Evolutionary conservation across 2,329 filamentous ascomycete species (phyloP).

Genomic region (Epichloe uncinata): DNA sequence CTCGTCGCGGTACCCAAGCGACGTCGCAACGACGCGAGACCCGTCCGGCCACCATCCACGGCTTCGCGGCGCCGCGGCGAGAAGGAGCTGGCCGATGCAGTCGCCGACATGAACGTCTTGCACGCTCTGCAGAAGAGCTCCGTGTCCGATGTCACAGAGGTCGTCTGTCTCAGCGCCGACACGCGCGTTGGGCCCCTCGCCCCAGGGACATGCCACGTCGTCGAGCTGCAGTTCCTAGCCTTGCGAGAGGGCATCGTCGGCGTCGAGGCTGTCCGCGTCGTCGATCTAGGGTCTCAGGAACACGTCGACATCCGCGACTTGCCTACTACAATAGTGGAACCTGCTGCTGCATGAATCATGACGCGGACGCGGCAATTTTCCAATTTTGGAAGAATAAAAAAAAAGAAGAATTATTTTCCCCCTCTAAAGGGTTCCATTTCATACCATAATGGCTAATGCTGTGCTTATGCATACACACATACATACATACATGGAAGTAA

Average conservation of each 20-base stretch:
- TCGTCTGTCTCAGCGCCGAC: conserved; percentile 65
- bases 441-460: not conserved
- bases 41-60: conserved; percentile 40
- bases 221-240: conserved; percentile 59
- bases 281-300: conserved; percentile 62
- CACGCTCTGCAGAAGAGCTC: conserved; percentile 58
- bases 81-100: conserved; percentile 45
- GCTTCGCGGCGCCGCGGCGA: conserved; percentile 21
- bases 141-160: conserved; percentile 47
- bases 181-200: conserved; percentile 59
- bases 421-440: no score
- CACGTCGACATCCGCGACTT: conserved; percentile 65
- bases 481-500: not conserved
- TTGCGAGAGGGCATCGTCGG: conserved; percentile 51
- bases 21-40: conserved; percentile 41
- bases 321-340: conserved; percentile 50
- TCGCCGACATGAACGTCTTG: conserved; percentile 58
- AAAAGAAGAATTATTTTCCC: no score
- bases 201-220: conserved; percentile 59
- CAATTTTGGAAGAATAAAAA: not conserved
- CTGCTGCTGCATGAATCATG: conserved; percentile 9
- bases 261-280: conserved; percentile 59
- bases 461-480: not conserved
- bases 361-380: not conserved
- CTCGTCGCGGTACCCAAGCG: conserved; percentile 55